These are phyloP conservation scores for Geoglossum cookeanum DNA, from an alignment of 2,329 filamentous ascomycete species.

Conservation along the genomic window DNA sequence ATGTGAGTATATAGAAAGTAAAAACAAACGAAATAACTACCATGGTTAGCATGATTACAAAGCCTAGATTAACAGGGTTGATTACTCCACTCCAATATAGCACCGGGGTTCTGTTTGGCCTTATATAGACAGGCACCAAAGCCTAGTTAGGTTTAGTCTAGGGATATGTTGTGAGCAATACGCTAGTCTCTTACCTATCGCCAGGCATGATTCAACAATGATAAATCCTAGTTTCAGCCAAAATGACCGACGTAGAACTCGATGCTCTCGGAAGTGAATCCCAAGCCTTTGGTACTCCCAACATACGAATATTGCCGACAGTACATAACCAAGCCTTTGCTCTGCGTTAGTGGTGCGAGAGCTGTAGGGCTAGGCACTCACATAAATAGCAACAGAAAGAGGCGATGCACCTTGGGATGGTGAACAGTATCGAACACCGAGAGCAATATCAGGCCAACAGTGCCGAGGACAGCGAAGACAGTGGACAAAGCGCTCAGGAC, in stretches of 20 bases:
- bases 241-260: constrained; percentile 58
- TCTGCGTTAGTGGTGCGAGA: neutral
- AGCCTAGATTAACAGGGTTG: neutral
- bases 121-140: constrained; percentile 43
- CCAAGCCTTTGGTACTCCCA: constrained; percentile 77
- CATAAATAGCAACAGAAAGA: constrained; percentile 70
- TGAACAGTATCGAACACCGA: constrained; percentile 68
- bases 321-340: constrained; percentile 47
- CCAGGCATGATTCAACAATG: constrained; percentile 55
- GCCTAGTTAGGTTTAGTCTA: constrained; percentile 21
- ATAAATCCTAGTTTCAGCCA: constrained; percentile 78
- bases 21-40: constrained; percentile 60
- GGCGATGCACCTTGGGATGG: constrained; percentile 48
- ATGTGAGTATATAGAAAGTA: constrained; percentile 72
- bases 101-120: constrained; percentile 42
- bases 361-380: constrained; percentile 10
- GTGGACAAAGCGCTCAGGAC: constrained; percentile 42
- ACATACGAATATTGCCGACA: constrained; percentile 77
- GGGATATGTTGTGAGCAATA: neutral
- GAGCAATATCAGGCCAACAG: constrained; percentile 61
- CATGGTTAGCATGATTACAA: neutral
- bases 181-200: constrained; percentile 25
- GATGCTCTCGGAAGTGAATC: constrained; percentile 56
- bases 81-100: constrained; percentile 53
- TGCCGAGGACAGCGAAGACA: constrained; percentile 52